Base-by-base conservation (phyloP, 2,329 filamentous ascomycete species). In the Periconia digitata region DNA sequence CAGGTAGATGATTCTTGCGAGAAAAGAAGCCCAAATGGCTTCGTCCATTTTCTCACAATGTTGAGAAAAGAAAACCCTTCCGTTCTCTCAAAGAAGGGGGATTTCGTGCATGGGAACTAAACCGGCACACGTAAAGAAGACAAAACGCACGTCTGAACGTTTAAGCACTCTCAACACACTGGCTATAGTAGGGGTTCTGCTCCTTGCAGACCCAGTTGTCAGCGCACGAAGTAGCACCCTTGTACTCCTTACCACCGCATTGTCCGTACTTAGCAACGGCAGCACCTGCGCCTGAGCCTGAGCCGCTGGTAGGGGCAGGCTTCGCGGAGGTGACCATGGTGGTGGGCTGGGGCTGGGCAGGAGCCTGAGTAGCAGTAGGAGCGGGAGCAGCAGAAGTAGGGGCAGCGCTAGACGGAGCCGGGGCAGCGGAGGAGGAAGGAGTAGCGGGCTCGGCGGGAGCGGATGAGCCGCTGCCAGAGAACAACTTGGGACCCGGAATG, bases 121-220 rank as follows among this genome's bases (percentile, higher is more conserved):
- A 38, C n/a, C 27, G 8, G 27, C 27, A 13, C 27, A 32, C 12
- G 10, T 32, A 10, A 32, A 32, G 27, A 13, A 10, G n/a, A 32
- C n/a, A 15, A 32, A 15, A 13, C 4, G 27, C 4, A 27, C 24
- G 24, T 10, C 21, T 10, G 34, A 36, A n/a, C 17, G 18, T 18
- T 29, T 56, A 54, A 15, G 54, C 27, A 6, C 13, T 27, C 47
- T 58, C 43, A 27, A 66, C 22, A 58, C 76, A 79, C 67, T 79
- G 76, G 35, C 55, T 71, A 66, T 79, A 79, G 57, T 71, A 79
- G 2, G 64, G 58, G 65, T 78, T 78, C 48, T 52, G 60, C 4
- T 60, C 59, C 43, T 69, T 66, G 66, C 76, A 79, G 8, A 59
- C 61, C 23, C 55, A 59, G 7, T 74, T 76, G 32, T 60, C 47